Base-by-base conservation (phyloP, 768 basidiomycete genomes). In the Phlebiopsis gigantea region DNA sequence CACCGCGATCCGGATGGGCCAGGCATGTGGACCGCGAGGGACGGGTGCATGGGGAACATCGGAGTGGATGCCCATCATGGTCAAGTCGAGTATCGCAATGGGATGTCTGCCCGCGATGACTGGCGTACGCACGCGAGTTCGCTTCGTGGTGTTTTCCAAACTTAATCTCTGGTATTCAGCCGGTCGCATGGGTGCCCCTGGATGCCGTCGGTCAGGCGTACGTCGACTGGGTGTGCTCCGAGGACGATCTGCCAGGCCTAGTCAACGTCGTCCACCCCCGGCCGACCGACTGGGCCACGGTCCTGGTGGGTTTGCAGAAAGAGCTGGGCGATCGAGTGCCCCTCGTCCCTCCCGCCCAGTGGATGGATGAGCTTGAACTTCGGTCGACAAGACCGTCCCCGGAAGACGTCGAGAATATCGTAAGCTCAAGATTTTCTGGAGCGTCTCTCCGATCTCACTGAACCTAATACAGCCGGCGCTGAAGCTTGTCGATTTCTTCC, bases 61-160 rank as follows among this genome's bases (percentile, higher is more conserved):
- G 2, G 69, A 71, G 44, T 71, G 70, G 70, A 52, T 71, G 1
- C 70, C 70, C 9, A 57, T 61, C 30, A 45, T 60, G 15, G 29
- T 54, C 29, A 58, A 61, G 47, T 63, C 59, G 2, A 60, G 59
- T 44, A 12, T 61, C 3, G 29, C 59, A 7, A 43, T 63, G 0
- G 60, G 60, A 1, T 44, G 22, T 12, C 46, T 61, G 0, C 62
- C 60, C 6, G 46, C 24, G 2, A 39, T 58, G 31, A 9, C 5
- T 12, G 50, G 50, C 5, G 50, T 51, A 25, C 15, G 50, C 24
- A 7, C 12, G 30, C 34, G 3, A 9, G 12, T 14, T 44, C 8
- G 4, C 7, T 24, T 22, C 5, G 28, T n/a, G n/a, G n/a, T 19
- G 59, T 46, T 15, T 30, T 19, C n/a, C 14, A 46, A 15, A 17